Evolutionary conservation across 352 stramenopile species (phyloP), one percentile per base, ranked within the genome.

Genomic region (Phytopythium boreale): DNA sequence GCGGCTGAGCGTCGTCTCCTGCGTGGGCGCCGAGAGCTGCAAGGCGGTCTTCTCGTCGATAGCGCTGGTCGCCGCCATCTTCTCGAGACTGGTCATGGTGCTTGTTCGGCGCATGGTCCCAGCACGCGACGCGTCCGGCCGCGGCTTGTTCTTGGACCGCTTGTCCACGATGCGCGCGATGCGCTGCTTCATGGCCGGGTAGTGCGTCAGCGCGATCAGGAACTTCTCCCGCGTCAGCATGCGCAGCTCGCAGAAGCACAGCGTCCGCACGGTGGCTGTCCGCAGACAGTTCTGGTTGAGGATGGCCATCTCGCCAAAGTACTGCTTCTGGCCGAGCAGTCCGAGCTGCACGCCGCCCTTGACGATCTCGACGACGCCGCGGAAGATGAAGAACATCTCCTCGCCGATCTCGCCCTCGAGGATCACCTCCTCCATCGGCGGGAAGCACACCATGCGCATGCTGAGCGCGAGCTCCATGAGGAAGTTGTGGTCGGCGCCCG

Each of bases 311-410:
- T 93, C 84, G 29, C 84, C 84, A 69, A 93, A 93, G 71, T 93
- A 93, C 69, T 93, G 84, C 59, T 91, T 90, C 62, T 93, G 75
- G 26, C 80, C 80, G 2, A 93, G 72, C 22, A 93, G 64, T 3
- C 82, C 80, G 5, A 93, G 74, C 65, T 93, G 84, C 31, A 79
- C 55, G 19, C 72, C 79, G 14, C 72, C 76, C 57, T 86, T 78
- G 36, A 86, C 67, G 31, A 93, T 81, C 66, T 93, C 84, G 37
- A 91, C 84, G 11, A 87, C 82, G 3, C 84, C 84, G 4, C 84
- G 80, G 64, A 92, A 93, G 66, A 93, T 93, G 66, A 91, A 93
- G 61, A 93, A 93, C 84, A 93, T 93, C 59, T 93, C 84, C 63
- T 93, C 80, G 17, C 84, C 84, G 41, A 91, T 90, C 63, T 93